Base-by-base conservation (phyloP, 768 basidiomycete species). In the Fomitopsis serialis region DNA sequence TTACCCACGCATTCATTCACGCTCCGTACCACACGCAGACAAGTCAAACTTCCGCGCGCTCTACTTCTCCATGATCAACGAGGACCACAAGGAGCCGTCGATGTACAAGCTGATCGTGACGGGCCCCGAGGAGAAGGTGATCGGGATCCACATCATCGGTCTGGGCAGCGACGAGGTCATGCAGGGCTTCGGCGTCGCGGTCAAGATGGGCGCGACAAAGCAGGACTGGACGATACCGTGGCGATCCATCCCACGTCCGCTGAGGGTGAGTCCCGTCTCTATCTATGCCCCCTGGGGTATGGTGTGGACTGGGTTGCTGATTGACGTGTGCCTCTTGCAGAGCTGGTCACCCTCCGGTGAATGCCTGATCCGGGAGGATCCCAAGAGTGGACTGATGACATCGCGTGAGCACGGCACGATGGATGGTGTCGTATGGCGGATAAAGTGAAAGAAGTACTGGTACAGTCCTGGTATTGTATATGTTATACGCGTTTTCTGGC, bases 181-280 rank as follows among this genome's bases (percentile, higher is more conserved):
- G 72, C 97, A 99, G 77, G 96, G 96, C 58, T 98, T 97, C 70
- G 91, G 75, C 2, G 92, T 98, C n/a, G 97, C 97, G 12, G 77
- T 99, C 61, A 98, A 98, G 76, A 96, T 98, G 96, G 89, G 61
- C 72, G 91, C 92, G 4, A 80, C 78, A 22, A 93, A 94, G 73
- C 68, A 78, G 62, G 88, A 96, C 62, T 96, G 47, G 93, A 94
- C 62, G 81, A 90, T 61, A 92, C 89, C 1, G 89, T 95, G 27
- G 93, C 93, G 11, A 96, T 96, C 57, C 93, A 95, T 69, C 92
- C 92, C 36, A 92, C 90, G 2, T 89, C 85, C 13, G 85, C 78
- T 37, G 89, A 91, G 75, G 89, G 88, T 89, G 58, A 35, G 79
- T 19, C 27, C 3, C n/a, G 10, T 8, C 15, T 32, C 27, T 13